Conservation (phyloP, 2,329 filamentous ascomycete species). For the Curvularia sp. region DNA sequence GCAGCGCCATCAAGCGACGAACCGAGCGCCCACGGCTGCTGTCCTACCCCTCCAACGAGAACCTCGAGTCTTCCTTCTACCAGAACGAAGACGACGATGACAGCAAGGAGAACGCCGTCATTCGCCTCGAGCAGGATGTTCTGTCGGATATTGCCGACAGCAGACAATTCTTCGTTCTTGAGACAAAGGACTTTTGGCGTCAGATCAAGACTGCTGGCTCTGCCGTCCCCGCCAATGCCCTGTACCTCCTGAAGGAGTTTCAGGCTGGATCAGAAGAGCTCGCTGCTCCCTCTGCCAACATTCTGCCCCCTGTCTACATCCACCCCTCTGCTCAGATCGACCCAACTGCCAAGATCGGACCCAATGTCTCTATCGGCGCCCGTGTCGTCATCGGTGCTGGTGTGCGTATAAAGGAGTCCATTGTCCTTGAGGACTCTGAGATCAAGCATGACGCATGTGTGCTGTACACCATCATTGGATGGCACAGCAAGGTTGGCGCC, state of each 20-base stretch:
- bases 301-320: conserved; percentile 92
- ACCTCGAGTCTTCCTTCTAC: conserved; percentile 76
- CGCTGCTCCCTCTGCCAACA: conserved; percentile 80
- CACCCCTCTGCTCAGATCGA: conserved; percentile 91
- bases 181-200: conserved; percentile 99
- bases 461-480: conserved; percentile 94
- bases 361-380: conserved; percentile 96
- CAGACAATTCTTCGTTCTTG: conserved; percentile 97
- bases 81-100: conserved; percentile 72
- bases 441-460: conserved; percentile 97
- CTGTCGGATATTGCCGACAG: conserved; percentile 93
- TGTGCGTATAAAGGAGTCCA: conserved; percentile 91
- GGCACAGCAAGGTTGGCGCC: conserved; percentile 94
- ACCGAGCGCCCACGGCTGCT: conserved; percentile 88
- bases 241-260: conserved; percentile 94
- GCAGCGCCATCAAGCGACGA: conserved; percentile 92
- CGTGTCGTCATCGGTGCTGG: conserved; percentile 84
- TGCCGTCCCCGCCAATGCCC: conserved; percentile 92
- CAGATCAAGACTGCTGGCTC: conserved; percentile 99
- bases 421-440: conserved; percentile 92
- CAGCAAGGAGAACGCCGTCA: conserved; percentile 79
- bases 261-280: conserved; percentile 84
- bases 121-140: conserved; percentile 96
- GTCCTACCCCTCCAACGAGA: conserved; percentile 95
- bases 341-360: conserved; percentile 93